phyloP scores from a whole-genome alignment of 768 basidiomycete species.

The Leccinellum rugosiceps region DNA sequence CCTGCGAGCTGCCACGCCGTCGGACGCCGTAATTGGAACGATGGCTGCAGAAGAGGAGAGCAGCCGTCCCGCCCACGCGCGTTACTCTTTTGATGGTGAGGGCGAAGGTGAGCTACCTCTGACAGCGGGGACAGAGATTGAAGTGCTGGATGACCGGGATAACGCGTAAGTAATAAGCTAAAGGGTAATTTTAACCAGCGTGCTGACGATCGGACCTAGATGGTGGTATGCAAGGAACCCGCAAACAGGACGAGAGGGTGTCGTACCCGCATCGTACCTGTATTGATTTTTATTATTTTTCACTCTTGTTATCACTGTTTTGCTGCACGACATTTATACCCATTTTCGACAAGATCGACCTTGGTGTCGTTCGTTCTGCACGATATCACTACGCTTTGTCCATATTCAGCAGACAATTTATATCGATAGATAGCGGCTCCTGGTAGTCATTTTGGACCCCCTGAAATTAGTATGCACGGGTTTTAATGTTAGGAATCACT shows the following conservation, averaged over 20 bases:
- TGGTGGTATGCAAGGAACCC: slow-evolving; percentile 95
- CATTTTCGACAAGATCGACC: slow-evolving; percentile 38
- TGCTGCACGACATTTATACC: slow-evolving; percentile 33
- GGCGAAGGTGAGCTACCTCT: slow-evolving; percentile 78
- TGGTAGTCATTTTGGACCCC: slow-evolving; percentile 15
- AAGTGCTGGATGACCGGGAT: slow-evolving; percentile 78
- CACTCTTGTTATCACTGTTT: slow-evolving; percentile 29
- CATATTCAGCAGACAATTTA: slow-evolving; percentile 10
- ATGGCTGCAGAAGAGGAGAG: slow-evolving; percentile 58
- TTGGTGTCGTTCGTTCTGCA: slow-evolving; percentile 33
- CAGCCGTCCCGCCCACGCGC: slow-evolving; percentile 72
- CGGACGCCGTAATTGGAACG: slow-evolving; percentile 63
- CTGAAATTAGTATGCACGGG: background rate
- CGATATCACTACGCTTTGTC: slow-evolving; percentile 26
- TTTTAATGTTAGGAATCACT: slow-evolving; percentile 19
- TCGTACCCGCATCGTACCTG: slow-evolving; percentile 89
- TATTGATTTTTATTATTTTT: slow-evolving; percentile 48
- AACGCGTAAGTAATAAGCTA: slow-evolving; percentile 53
- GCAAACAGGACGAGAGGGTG: slow-evolving; percentile 78
- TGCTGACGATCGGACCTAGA: slow-evolving; percentile 38
- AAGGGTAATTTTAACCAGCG: background rate
- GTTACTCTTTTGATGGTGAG: slow-evolving; percentile 77
- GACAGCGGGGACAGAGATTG: slow-evolving; percentile 65
- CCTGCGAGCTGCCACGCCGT: slow-evolving; percentile 76
- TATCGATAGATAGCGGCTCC: slow-evolving; percentile 13